Percentiles rank a stretch among this genome's conserved stretches.
These are phyloP conservation scores for Volutella citrinella DNA, from an alignment of 2,329 filamentous ascomycete genomes.

Conservation along the genomic window DNA sequence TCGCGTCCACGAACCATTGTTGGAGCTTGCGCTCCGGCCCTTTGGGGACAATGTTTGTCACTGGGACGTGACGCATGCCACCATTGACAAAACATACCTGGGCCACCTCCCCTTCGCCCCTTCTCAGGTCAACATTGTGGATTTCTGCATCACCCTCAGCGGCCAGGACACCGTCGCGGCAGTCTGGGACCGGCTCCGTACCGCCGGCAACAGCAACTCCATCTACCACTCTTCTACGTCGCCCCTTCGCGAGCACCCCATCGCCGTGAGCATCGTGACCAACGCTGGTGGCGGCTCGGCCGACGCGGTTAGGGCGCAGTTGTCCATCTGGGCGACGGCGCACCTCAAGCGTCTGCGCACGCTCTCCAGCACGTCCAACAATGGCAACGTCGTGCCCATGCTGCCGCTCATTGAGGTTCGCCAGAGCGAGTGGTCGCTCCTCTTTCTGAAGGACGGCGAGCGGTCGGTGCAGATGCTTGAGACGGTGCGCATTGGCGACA, in stretches of 20 bases:
- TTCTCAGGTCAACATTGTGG: conserved; percentile 4
- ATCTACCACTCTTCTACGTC: conserved; percentile 9
- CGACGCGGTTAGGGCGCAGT: conserved; percentile 3
- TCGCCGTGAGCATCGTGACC: conserved; percentile 10
- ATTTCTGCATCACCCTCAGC: conserved; percentile 3
- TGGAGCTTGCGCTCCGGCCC: conserved; percentile 1
- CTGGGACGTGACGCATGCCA: conserved; percentile 3
- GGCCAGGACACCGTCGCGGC: conserved; percentile 1
- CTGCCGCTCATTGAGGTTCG: conserved; percentile 2
- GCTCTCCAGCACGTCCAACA: neutral
- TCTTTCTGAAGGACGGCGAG: conserved; percentile 1
- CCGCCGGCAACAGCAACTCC: conserved; percentile 1
- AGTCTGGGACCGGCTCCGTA: neutral
- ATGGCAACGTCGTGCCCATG: conserved; percentile 1
- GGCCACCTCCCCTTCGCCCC: neutral
- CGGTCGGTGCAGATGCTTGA: conserved; percentile 6
- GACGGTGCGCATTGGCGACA: conserved; percentile 1
- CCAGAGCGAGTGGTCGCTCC: neutral
- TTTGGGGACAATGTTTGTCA: conserved; percentile 1
- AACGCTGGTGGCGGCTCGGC: conserved; percentile 6
- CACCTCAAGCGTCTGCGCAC: conserved; percentile 7
- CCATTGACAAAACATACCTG: conserved; percentile 6
- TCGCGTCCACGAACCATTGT: conserved; percentile 1
- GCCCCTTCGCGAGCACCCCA: conserved; percentile 4
- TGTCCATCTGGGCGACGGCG: conserved; percentile 6